Evolutionary conservation across 306 rosid genomes (phyloP).

Genomic region (Lupinus albus): DNA sequence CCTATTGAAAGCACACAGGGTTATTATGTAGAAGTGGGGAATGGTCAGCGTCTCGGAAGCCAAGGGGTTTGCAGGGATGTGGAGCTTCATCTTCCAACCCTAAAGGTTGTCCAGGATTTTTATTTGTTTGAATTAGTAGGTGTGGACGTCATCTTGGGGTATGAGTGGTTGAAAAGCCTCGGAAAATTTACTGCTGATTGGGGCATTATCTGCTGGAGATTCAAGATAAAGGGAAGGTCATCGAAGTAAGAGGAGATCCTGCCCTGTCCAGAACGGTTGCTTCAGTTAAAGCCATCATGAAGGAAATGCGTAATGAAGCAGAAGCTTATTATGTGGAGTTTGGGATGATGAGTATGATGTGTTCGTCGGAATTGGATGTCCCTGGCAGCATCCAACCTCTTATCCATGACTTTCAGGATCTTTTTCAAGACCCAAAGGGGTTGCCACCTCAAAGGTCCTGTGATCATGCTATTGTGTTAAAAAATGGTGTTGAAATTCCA

Average conservation of each 20-base stretch:
- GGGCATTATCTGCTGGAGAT: not conserved
- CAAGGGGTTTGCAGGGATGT: too few species aligned
- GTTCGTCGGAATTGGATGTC: accelerated
- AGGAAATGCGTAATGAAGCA: not conserved
- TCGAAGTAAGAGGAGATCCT: not conserved
- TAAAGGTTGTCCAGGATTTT: not conserved
- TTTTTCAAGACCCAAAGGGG: too few species aligned
- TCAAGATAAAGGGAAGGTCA: not conserved
- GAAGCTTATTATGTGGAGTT: not conserved
- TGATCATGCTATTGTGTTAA: too few species aligned
- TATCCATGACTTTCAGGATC: too few species aligned
- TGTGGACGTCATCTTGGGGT: not conserved
- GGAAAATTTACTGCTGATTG: not conserved
- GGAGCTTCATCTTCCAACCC: not conserved
- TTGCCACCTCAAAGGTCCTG: too few species aligned
- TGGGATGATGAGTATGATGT: not conserved
- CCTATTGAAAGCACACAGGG: not conserved
- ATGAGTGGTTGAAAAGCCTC: not conserved
- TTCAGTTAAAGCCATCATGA: too few species aligned
- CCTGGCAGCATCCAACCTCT: too few species aligned
- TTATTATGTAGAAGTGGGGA: too few species aligned
- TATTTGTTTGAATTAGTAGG: not conserved
- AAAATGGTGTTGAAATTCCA: accelerated
- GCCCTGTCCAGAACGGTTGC: not conserved
- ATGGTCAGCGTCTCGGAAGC: too few species aligned